Percentiles rank a stretch among this genome's conserved stretches.
Evolutionary conservation across 2,329 filamentous ascomycete genomes (phyloP).

Genomic region (Stagonosporopsis chrysanthemi): DNA sequence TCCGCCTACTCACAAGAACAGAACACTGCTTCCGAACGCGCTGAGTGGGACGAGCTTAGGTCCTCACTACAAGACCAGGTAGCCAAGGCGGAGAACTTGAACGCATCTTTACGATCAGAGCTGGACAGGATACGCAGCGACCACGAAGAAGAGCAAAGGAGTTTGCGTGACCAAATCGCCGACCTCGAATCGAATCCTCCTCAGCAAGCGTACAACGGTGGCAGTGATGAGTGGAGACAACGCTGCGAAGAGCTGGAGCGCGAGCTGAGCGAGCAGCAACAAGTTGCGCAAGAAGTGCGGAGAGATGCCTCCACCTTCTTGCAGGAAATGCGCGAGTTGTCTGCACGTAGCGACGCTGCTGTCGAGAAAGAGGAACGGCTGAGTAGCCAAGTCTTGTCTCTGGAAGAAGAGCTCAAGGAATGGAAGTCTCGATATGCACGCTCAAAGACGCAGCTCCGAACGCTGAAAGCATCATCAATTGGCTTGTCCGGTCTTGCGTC

Average conservation of each 20-base stretch:
- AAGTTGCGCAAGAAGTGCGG: constrained; percentile 85
- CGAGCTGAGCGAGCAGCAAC: constrained; percentile 78
- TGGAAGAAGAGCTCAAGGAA: constrained; percentile 84
- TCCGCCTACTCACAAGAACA: constrained; percentile 26
- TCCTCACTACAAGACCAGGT: constrained; percentile 75
- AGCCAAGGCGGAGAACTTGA: constrained; percentile 76
- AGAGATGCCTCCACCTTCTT: constrained; percentile 84
- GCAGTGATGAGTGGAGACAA: constrained; percentile 46
- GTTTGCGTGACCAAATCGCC: constrained; percentile 70
- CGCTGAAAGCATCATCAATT: constrained; percentile 79
- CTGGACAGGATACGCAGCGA: constrained; percentile 75
- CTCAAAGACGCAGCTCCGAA: constrained; percentile 85
- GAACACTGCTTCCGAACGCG: constrained; percentile 67
- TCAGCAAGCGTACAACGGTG: constrained; percentile 28
- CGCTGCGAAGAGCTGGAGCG: constrained; percentile 56
- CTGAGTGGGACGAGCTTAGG: constrained; percentile 73
- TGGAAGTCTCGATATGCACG: constrained; percentile 92
- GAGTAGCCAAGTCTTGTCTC: constrained; percentile 73
- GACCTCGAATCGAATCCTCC: constrained; percentile 49
- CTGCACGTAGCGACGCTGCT: constrained; percentile 77
- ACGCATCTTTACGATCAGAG: constrained; percentile 79
- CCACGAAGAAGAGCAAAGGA: constrained; percentile 68
- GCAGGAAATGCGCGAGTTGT: constrained; percentile 86
- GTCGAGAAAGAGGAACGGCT: constrained; percentile 85
- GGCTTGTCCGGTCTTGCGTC: constrained; percentile 69